Percentiles rank a stretch among this genome's conserved stretches.
phyloP scores from a whole-genome alignment of 345 rosid species.

The Populus nigra region DNA sequence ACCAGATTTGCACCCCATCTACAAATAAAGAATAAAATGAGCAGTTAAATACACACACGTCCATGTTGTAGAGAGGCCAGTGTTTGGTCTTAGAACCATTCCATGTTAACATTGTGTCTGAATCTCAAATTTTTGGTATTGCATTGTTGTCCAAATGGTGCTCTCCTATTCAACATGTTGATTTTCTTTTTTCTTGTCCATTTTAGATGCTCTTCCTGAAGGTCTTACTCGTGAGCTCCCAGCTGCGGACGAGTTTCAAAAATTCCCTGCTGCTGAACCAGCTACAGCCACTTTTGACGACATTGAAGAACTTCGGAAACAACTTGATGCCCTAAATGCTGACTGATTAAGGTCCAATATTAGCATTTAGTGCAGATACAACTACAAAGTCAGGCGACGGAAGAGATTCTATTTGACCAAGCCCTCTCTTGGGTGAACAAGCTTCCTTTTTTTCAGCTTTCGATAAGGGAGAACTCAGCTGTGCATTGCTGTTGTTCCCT shows the following conservation, averaged over 20 bases:
- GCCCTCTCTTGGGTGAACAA: background rate
- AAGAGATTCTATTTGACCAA: background rate
- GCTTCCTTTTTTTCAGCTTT: background rate
- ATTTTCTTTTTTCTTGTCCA: background rate
- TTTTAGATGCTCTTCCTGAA: conserved; percentile 69
- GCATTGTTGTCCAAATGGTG: background rate
- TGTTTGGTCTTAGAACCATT: background rate
- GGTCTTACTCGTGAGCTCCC: conserved; percentile 91
- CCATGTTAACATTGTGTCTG: background rate
- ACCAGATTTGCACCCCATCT: background rate
- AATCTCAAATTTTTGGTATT: background rate
- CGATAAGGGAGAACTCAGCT: background rate
- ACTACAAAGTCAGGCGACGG: background rate
- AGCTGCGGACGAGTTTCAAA: conserved; percentile 57
- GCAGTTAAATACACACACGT: background rate
- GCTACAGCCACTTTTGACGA: conserved; percentile 50
- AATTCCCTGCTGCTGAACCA: conserved; percentile 36
- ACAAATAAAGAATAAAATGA: background rate
- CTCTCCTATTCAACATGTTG: background rate
- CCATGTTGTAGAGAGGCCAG: background rate
- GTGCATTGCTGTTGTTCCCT: background rate
- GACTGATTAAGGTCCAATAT: conserved; percentile 21
- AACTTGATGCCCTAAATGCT: conserved; percentile 86
- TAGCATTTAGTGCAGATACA: background rate
- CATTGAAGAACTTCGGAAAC: conserved; percentile 76